Conservation (phyloP, 768 basidiomycete species). For the Boletus huronensis region DNA sequence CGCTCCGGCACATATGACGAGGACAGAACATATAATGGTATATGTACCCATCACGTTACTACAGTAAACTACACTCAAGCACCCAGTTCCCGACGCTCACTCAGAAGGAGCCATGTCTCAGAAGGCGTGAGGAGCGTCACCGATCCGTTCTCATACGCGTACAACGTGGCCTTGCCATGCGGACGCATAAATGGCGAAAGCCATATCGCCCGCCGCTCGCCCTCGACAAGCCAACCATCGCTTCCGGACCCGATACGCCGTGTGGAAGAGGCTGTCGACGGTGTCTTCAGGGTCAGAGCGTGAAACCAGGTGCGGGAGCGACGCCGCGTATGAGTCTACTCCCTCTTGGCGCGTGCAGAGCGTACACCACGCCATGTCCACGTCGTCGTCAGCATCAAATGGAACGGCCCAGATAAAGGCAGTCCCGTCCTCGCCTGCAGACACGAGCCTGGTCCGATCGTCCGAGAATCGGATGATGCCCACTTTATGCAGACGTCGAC, state of each 20-base stretch:
- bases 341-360: not conserved
- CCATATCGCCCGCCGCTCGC: not conserved
- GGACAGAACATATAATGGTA: too few relatives aligned
- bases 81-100: too few relatives aligned
- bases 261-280: slow-evolving; percentile 4
- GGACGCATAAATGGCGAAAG: not conserved
- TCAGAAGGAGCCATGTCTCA: not conserved
- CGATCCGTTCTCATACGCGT: not conserved
- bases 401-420: slow-evolving; percentile 8
- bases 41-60: too few relatives aligned
- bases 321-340: too few relatives aligned
- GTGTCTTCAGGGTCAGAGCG: slow-evolving; percentile 1
- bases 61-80: too few relatives aligned
- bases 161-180: not conserved
- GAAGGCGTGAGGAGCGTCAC: not conserved
- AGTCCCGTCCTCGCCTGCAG: slow-evolving; percentile 8
- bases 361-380: not conserved
- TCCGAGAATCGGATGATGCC: slow-evolving; percentile 10
- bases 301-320: slow-evolving; percentile 4
- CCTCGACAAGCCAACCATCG: not conserved
- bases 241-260: slow-evolving; percentile 8
- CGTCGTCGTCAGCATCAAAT: not conserved
- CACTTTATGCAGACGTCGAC: slow-evolving; percentile 9
- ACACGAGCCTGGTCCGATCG: slow-evolving; percentile 3
- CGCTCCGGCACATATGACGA: too few relatives aligned